phyloP scores from a whole-genome alignment of 139 green algal genomes.

The Edaphochlamys debaryana region DNA sequence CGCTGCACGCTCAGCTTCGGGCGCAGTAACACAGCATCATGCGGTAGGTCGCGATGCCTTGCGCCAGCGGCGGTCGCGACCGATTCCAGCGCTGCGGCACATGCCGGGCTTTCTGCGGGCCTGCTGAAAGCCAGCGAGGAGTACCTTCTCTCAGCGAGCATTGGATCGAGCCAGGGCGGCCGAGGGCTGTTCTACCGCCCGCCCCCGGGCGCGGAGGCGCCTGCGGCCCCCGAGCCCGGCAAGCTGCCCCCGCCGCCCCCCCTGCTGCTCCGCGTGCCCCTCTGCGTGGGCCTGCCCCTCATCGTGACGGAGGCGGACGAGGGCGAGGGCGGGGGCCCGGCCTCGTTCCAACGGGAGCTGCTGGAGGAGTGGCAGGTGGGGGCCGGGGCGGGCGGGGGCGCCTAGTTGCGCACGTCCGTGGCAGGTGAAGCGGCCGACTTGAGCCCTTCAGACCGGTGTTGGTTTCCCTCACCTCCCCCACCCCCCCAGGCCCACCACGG shows the following conservation, averaged over 20 bases:
- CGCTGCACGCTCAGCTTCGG: no score
- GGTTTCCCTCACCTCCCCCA: background rate
- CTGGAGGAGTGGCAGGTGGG: slow-evolving; percentile 35
- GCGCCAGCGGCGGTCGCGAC: no score
- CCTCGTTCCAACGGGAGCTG: slow-evolving; percentile 5
- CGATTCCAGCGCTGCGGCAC: no score
- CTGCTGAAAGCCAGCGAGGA: no score
- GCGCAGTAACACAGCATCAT: no score
- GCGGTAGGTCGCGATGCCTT: no score
- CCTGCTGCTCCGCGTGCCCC: slow-evolving; percentile 11
- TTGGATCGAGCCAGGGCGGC: slow-evolving; percentile 2
- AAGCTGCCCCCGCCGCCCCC: background rate
- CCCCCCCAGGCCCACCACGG: background rate
- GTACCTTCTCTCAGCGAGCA: no score
- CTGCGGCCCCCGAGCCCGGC: background rate
- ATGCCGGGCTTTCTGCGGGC: no score
- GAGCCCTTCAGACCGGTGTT: background rate
- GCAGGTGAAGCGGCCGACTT: no score
- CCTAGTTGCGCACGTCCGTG: no score
- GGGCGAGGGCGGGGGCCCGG: background rate
- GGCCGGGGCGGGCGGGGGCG: no score
- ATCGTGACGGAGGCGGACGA: background rate
- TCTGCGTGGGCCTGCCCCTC: background rate
- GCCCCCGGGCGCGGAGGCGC: background rate
- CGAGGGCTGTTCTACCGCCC: slow-evolving; percentile 28